Base-by-base conservation (phyloP, 768 basidiomycete species). In the Termitomyces eurrhizus region DNA sequence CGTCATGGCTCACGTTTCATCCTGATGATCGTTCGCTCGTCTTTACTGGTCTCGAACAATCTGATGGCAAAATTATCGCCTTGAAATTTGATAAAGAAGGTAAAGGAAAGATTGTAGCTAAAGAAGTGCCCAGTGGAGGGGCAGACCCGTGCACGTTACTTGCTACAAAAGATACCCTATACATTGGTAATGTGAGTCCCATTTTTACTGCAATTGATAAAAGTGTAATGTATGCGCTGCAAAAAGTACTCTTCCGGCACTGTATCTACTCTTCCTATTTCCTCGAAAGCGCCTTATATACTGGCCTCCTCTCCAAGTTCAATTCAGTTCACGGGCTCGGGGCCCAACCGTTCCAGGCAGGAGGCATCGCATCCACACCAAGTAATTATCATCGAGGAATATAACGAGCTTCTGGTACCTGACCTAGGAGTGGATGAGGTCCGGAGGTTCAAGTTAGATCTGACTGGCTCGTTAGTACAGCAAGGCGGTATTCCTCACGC, bases 321-420 rank as follows among this genome's bases (percentile, higher is more conserved):
- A 7, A 66, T 83, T 33, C 69, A 75, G 48, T 78, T 92, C 50
- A 69, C 67, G 14, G 85, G 83, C 1, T 75, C 77, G 0, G 90
- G 92, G 0, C 90, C 90, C 1, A 79, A 90, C 68, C 66, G 69
- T 7, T 80, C 81, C 21, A 81, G 93, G 37, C 93, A 95, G 69
- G 82, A 85, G 58, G 72, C 75, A 6, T 80, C 91, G 4, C 93
- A 95, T 68, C 89, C 90, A 0, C 93, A 94, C 73, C 89, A 93
- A 66, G 83, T 86, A 37, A 67, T 80, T 59, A 66, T 85, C 14
- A 79, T 83, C 44, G 71, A 78, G 35, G 71, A 75, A 18, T 75
- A 78, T 52, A 67, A 76, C 32, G 88, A 90, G 63, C 72, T 93
- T 13, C 78, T 92, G 48, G 78, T 92, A 1, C 85, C 90, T 1